A percentile compares a stretch with the other conserved stretches of the same genome.
Evolutionary conservation across 2,329 filamentous ascomycete species (phyloP).

Genomic region (Trichoderma sp.): DNA sequence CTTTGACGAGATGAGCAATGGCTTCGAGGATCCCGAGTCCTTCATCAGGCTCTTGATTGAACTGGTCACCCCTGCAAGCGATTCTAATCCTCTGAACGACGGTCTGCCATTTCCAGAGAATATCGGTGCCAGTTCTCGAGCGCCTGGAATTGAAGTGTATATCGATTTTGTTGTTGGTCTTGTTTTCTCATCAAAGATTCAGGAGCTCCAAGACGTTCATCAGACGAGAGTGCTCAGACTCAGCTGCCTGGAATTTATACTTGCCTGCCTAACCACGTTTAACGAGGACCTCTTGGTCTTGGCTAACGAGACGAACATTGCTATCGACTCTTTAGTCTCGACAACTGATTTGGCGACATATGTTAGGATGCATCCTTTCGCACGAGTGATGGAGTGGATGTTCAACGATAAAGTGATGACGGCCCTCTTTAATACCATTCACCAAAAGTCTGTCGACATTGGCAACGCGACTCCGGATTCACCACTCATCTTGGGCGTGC

Average conservation of each 20-base stretch:
- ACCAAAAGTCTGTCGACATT: constrained; percentile 71
- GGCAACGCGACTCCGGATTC: constrained; percentile 72
- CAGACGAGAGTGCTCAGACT: constrained; percentile 73
- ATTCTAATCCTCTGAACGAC: constrained; percentile 64
- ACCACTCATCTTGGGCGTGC: constrained; percentile 73
- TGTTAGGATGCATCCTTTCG: constrained; percentile 84
- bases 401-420: constrained; percentile 88
- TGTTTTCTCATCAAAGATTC: constrained; percentile 66
- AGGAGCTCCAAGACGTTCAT: constrained; percentile 61
- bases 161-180: constrained; percentile 85
- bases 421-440: constrained; percentile 72
- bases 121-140: constrained; percentile 71
- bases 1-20: constrained; percentile 69
- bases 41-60: constrained; percentile 75
- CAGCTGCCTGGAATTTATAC: constrained; percentile 79
- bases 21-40: constrained; percentile 81
- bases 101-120: constrained; percentile 81
- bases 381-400: constrained; percentile 95
- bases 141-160: constrained; percentile 84
- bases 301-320: constrained; percentile 71
- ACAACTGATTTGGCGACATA: constrained; percentile 76
- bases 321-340: constrained; percentile 71
- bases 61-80: constrained; percentile 64
- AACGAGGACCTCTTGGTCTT: constrained; percentile 91
- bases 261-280: constrained; percentile 76